Conservation (phyloP, 495 filamentous ascomycete genomes). For the Penicillium bialowiezense region DNA sequence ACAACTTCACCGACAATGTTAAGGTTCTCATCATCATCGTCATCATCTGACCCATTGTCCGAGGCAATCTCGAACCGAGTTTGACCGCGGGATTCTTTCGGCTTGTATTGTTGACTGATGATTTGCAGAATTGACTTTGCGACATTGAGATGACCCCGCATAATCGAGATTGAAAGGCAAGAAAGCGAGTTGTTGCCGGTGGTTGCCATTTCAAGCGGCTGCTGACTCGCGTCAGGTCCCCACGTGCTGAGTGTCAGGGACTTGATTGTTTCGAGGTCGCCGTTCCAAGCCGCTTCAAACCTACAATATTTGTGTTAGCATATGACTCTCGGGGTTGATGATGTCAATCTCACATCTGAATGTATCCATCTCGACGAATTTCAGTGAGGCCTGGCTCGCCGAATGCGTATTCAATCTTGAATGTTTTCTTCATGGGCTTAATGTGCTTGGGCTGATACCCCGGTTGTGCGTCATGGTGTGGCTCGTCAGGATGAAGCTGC, state of each 20-base stretch:
- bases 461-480: not conserved
- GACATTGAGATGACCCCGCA: slow-evolving; percentile 56
- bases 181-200: slow-evolving; percentile 41
- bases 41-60: slow-evolving; percentile 29
- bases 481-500: slow-evolving; percentile 57
- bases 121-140: slow-evolving; percentile 67
- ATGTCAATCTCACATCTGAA: slow-evolving; percentile 41
- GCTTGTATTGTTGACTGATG: slow-evolving; percentile 59
- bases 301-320: slow-evolving; percentile 26
- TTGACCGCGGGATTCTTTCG: slow-evolving; percentile 34
- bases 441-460: not conserved
- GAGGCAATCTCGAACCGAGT: slow-evolving; percentile 48
- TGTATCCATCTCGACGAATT: slow-evolving; percentile 50
- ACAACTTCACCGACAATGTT: slow-evolving; percentile 47
- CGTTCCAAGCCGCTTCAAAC: slow-evolving; percentile 69
- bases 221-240: slow-evolving; percentile 35
- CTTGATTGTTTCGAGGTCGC: slow-evolving; percentile 55
- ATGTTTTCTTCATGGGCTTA: slow-evolving; percentile 24
- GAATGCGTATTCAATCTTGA: slow-evolving; percentile 50
- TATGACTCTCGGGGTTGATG: slow-evolving; percentile 1
- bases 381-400: slow-evolving; percentile 48
- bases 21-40: slow-evolving; percentile 33
- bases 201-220: slow-evolving; percentile 61
- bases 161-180: slow-evolving; percentile 63
- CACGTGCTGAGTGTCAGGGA: slow-evolving; percentile 46